These are phyloP conservation scores for Penicillium cataractarum DNA, from an alignment of 495 filamentous ascomycete species.

Conservation along the genomic window DNA sequence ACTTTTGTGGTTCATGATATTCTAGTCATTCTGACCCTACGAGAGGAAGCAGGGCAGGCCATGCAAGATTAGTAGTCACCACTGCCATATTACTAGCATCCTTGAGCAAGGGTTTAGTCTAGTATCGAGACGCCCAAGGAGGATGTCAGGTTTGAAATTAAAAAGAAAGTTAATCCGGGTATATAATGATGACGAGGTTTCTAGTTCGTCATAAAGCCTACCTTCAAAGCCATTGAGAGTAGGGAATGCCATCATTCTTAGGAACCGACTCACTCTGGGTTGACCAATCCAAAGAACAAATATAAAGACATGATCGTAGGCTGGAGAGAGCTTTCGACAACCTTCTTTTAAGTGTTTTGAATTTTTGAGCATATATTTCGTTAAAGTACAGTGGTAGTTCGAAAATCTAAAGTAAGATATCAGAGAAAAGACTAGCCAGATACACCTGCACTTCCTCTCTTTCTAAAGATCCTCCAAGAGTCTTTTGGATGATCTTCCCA, in stretches of 20 bases:
- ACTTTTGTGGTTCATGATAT: slow-evolving; percentile 1
- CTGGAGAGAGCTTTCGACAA: not conserved
- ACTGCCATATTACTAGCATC: not conserved
- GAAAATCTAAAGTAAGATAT: too few species aligned
- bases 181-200: too few species aligned
- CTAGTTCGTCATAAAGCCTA: not conserved
- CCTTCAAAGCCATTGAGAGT: not conserved
- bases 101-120: not conserved
- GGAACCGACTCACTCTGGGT: not conserved
- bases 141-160: too few species aligned
- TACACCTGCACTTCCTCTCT: too few species aligned
- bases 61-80: not conserved
- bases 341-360: not conserved
- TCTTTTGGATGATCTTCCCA: too few species aligned
- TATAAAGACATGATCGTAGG: not conserved
- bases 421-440: too few species aligned
- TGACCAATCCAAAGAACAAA: not conserved
- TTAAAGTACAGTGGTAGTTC: too few species aligned
- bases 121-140: not conserved
- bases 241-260: not conserved
- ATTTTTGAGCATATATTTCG: too few species aligned
- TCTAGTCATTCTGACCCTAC: not conserved
- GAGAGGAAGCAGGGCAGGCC: not conserved
- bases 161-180: too few species aligned
- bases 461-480: too few species aligned